Conservation (phyloP, 1,139 yeast species). For the Torulaspora pretoriensis region DNA sequence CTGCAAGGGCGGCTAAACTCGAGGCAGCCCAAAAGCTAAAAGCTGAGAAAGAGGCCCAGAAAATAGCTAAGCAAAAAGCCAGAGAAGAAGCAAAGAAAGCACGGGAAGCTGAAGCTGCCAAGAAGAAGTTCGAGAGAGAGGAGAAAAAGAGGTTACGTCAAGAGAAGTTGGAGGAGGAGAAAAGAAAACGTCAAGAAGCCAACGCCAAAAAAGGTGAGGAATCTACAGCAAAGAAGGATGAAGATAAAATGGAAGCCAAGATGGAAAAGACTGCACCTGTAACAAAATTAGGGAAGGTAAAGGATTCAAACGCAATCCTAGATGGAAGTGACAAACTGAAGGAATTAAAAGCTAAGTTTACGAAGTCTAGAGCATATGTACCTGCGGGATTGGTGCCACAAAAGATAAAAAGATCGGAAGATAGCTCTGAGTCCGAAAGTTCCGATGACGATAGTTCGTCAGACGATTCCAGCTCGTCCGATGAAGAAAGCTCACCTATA, state of each 20-base stretch:
- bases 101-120: slow-evolving; percentile 8
- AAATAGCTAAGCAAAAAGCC: slow-evolving; percentile 16
- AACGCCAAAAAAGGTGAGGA: slow-evolving; percentile 21
- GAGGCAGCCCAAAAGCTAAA: slow-evolving; percentile 10
- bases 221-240: slow-evolving; percentile 10
- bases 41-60: slow-evolving; percentile 8
- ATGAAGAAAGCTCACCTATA: slow-evolving; percentile 26
- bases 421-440: slow-evolving; percentile 19
- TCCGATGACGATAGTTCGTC: slow-evolving; percentile 19
- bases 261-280: no score
- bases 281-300: not conserved
- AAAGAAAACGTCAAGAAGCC: slow-evolving; percentile 27
- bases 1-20: slow-evolving; percentile 8
- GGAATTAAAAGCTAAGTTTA: slow-evolving; percentile 21
- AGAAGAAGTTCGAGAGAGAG: slow-evolving; percentile 16
- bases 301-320: not conserved
- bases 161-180: slow-evolving; percentile 7
- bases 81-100: slow-evolving; percentile 6
- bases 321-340: slow-evolving; percentile 17
- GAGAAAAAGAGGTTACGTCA: slow-evolving; percentile 13
- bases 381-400: slow-evolving; percentile 14
- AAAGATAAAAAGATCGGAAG: slow-evolving; percentile 11
- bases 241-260: slow-evolving; percentile 5
- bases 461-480: slow-evolving; percentile 21
- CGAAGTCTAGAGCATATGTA: slow-evolving; percentile 16